Evolutionary conservation across 805 yeast species (phyloP), one percentile per base, ranked within the genome.

Genomic region (Jamesozyma lodderae): DNA sequence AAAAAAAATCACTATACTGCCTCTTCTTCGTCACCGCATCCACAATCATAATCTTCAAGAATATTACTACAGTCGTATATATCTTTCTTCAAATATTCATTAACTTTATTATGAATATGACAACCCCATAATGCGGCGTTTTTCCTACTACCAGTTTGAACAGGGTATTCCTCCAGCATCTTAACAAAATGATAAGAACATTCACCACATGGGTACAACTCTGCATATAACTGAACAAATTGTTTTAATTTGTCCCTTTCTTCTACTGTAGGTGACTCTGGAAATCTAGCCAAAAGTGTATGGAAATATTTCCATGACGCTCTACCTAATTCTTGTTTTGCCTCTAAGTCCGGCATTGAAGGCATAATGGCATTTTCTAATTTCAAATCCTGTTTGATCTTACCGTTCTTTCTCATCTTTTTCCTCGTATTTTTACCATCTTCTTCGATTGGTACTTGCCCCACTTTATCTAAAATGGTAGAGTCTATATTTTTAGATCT

Each of bases 111-210:
- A 63, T 88, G 97, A 4, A 88, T 68, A 52, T 81, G 81, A 56
- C 98, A 92, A 1, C 98, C 98, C 98, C 98, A 92, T 46, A 84
- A 64, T 0, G 95, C 86, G 1, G 98, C 97, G 3, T 75, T 72
- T 44, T 77, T 76, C 41, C 95, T 69, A 17, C 81, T 70, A 6
- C 75, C 67, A 3, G 81, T 70, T 53, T 92, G 98, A 2, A 95
- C 96, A 1, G 98, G 97, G 52, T 67, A 79, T 50, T 80, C 69
- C 40, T 66, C 53, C 40, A 92, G 62, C 46, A 90, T 63, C 53
- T 73, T 63, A 46, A 73, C 81, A 60, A 92, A 92, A 60, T 92
- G 97, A 46, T 84, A 69, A 0, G 98, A 96, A 63, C 97, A 92
- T 57, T 90, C 96, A 3, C 95, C 95, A 63, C 97, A 90, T 0